These are phyloP conservation scores for Lignosus rhinocerotis DNA, from an alignment of 1,284 basidiomycete genomes.

Conservation along the genomic window DNA sequence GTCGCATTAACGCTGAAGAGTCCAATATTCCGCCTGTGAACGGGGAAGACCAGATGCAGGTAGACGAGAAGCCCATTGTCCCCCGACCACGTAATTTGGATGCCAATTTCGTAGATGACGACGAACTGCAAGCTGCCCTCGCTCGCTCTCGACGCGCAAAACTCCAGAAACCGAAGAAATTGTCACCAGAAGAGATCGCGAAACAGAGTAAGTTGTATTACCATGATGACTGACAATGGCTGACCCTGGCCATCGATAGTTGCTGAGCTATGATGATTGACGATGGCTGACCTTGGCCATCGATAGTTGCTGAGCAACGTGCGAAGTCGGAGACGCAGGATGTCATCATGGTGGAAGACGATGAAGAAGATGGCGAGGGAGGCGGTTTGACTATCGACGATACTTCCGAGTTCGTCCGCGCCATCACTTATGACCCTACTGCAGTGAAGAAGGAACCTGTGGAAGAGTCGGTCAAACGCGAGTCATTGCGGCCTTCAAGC, in stretches of 20 bases:
- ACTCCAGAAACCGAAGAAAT: slow-evolving; percentile 75
- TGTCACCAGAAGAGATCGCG: slow-evolving; percentile 85
- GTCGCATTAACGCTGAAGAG: slow-evolving; percentile 61
- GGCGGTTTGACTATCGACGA: slow-evolving; percentile 89
- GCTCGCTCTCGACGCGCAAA: slow-evolving; percentile 84
- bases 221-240: slow-evolving; percentile 39
- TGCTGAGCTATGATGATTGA: slow-evolving; percentile 52
- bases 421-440: slow-evolving; percentile 71
- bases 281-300: background rate
- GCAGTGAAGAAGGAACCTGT: slow-evolving; percentile 45
- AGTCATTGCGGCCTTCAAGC: slow-evolving; percentile 36
- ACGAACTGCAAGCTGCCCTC: slow-evolving; percentile 94
- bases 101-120: slow-evolving; percentile 95
- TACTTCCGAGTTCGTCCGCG: slow-evolving; percentile 95
- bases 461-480: slow-evolving; percentile 36
- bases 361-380: slow-evolving; percentile 51
- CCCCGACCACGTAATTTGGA: slow-evolving; percentile 71
- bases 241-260: slow-evolving; percentile 43
- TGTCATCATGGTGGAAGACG: slow-evolving; percentile 56
- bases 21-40: slow-evolving; percentile 50
- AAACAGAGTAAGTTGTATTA: slow-evolving; percentile 59
- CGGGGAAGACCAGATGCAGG: slow-evolving; percentile 66
- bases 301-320: slow-evolving; percentile 67
- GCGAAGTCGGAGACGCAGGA: slow-evolving; percentile 51
- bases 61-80: slow-evolving; percentile 68